Evolutionary conservation across 2,329 filamentous ascomycete genomes (phyloP).

Genomic region (Aspergillus udagawae): DNA sequence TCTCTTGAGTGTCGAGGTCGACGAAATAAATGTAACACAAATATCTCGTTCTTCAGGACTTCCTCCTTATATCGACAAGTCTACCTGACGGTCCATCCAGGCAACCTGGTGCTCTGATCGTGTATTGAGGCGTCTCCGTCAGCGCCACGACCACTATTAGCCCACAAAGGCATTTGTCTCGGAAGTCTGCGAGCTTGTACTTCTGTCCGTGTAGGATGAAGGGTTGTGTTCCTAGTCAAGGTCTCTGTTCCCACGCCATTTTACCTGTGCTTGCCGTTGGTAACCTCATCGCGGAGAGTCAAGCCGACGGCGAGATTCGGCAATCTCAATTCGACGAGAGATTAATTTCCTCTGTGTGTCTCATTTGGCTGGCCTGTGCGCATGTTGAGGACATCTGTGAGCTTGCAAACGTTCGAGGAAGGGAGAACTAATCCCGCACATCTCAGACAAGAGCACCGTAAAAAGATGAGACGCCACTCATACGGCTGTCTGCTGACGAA

Average conservation of each 20-base stretch:
- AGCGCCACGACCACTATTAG: background rate
- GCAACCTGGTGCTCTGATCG: no score
- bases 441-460: background rate
- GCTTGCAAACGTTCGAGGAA: background rate
- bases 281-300: no score
- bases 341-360: background rate
- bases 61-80: background rate
- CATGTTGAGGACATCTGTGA: background rate
- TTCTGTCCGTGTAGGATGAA: background rate
- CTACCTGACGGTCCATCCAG: background rate
- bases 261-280: background rate
- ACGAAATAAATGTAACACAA: background rate
- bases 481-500: background rate
- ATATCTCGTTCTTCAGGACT: background rate
- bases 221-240: background rate
- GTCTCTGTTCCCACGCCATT: background rate
- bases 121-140: no score
- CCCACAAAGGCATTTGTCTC: background rate
- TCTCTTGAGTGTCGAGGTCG: background rate
- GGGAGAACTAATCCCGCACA: background rate
- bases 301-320: background rate
- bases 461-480: background rate
- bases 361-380: background rate
- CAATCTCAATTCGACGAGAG: background rate
- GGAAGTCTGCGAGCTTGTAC: background rate